A percentile compares a stretch with the other conserved stretches of the same genome.
Conservation (phyloP, 73 alveolate genomes). For the Stentor roeselii region DNA sequence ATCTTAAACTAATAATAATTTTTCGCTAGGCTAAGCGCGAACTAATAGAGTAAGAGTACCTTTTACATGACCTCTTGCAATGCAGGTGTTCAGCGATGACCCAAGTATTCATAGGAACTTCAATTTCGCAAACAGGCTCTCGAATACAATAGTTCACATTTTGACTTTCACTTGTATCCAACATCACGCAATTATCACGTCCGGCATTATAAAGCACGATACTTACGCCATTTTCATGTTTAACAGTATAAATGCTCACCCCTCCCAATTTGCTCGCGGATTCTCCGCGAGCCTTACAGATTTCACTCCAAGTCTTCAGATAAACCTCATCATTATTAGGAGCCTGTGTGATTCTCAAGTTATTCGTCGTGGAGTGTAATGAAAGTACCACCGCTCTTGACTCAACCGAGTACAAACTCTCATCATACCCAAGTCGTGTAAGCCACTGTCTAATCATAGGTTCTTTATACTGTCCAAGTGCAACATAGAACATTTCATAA, state of each 20-base stretch:
- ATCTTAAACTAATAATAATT: neutral
- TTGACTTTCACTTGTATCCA: neutral
- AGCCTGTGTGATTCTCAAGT: neutral
- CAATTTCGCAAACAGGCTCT: neutral
- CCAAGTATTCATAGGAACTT: neutral
- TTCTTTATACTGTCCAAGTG: neutral
- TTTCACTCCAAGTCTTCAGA: neutral
- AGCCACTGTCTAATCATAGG: neutral
- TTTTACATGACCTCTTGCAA: neutral
- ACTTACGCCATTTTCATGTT: neutral
- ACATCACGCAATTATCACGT: neutral
- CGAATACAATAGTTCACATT: constrained; percentile 17
- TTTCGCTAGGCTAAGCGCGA: neutral
- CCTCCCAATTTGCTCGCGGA: neutral
- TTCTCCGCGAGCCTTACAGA: neutral
- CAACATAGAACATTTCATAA: constrained; percentile 14
- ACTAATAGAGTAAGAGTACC: neutral
- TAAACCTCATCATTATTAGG: neutral
- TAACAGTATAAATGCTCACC: neutral
- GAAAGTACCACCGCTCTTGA: neutral
- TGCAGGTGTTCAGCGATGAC: neutral
- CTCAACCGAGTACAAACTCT: neutral
- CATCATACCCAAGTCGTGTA: constrained; percentile 18
- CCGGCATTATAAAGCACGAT: neutral
- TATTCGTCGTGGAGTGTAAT: neutral